These are phyloP conservation scores for Trichoderma koningii DNA, from an alignment of 2,329 filamentous ascomycete species.

Conservation along the genomic window DNA sequence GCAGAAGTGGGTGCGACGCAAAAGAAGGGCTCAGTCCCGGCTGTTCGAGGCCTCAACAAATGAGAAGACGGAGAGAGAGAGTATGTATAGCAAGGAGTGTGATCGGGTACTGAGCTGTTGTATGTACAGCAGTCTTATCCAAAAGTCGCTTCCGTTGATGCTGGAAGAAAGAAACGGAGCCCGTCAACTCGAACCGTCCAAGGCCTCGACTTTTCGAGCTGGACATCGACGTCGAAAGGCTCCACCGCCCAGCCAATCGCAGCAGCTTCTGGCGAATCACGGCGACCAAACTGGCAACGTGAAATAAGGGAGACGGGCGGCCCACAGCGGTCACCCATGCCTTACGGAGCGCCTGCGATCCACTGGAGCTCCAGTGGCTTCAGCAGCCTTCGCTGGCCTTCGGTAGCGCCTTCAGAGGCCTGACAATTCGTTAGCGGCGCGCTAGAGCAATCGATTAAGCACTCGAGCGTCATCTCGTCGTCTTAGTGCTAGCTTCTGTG, in stretches of 20 bases:
- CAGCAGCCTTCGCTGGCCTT: neutral
- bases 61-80: neutral
- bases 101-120: too few relatives aligned
- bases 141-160: constrained; percentile 2
- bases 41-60: constrained; percentile 3
- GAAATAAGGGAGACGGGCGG: constrained; percentile 23
- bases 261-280: constrained; percentile 34
- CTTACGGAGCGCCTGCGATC: constrained; percentile 7
- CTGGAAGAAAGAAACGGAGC: neutral
- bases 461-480: neutral
- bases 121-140: too few relatives aligned
- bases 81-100: too few relatives aligned
- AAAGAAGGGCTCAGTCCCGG: too few relatives aligned
- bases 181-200: neutral
- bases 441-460: constrained; percentile 18
- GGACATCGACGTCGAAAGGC: neutral
- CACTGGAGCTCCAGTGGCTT: constrained; percentile 26
- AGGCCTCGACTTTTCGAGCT: constrained; percentile 4
- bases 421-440: neutral
- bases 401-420: too few relatives aligned
- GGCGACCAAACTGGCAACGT: constrained; percentile 32
- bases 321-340: constrained; percentile 13
- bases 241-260: constrained; percentile 13
- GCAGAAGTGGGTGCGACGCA: constrained; percentile 7
- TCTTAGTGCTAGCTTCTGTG: too few relatives aligned